Base-by-base conservation (phyloP, 805 yeast genomes). In the Candida schatavii region DNA sequence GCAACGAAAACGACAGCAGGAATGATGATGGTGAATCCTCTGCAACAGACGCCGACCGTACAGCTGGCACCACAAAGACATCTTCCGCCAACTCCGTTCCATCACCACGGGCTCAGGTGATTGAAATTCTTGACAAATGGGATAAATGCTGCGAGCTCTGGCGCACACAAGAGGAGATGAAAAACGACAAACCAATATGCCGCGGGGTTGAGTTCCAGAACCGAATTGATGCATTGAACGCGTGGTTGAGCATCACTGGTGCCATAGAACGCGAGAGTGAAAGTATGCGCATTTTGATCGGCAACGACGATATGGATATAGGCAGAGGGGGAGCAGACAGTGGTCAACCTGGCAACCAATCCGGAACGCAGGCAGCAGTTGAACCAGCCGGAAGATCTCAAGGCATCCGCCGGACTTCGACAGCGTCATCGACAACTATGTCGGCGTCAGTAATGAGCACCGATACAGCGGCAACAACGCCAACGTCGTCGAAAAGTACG, bases 161-260 rank as follows among this genome's bases (percentile, higher is more conserved):
- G 96, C 77, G 85, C 43, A 85, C 87, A 18, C 64, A 77, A 30
- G 81, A 80, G 44, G 89, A 87, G 40, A 84, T 93, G 95, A 74
- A 74, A 37, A 73, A 71, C 32, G 96, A 87, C 42, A 85, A 87
- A 49, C 95, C 96, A 0, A 61, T 76, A 3, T 80, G 88, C 46
- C 77, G 78, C 3, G 68, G 80, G 3, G 76, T 74, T 2, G 85
- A 77, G 32, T 88, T 91, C 54, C 75, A 71, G 26, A 67, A 72
- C 28, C 72, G 87, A 26, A 64, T 88, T 3, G 89, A 85, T 43
- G 91, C 96, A 1, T 68, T 91, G 42, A 81, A 77, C 29, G 84
- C 97, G 0, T 91, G 97, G 97, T 71, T 77, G 21, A 79, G 88
- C 5, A 80, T 88, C 29, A 79, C 89, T 0, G 77, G 74, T 35